phyloP scores from a whole-genome alignment of 257 asterid species.

The Jacaranda copaia region DNA sequence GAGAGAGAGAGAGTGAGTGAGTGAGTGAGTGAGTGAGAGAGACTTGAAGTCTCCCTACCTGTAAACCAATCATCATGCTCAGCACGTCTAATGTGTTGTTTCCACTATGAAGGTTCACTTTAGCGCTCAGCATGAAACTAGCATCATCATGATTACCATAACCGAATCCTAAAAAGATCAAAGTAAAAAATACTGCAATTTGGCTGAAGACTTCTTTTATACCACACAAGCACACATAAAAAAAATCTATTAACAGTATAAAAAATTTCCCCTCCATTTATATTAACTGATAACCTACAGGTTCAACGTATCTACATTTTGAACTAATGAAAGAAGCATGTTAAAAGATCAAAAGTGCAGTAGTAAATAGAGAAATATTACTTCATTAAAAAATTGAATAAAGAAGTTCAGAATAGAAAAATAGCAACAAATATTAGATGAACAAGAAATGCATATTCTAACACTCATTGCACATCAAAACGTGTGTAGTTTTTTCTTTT shows the following conservation, averaged over 20 bases:
- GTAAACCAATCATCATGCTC: conserved; percentile 83
- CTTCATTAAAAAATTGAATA: neutral
- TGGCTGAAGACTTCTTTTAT: neutral
- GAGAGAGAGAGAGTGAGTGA: no score
- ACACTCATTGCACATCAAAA: neutral
- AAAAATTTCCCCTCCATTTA: neutral
- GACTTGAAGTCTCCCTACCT: conserved; percentile 48
- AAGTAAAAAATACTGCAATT: neutral
- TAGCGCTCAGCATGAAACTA: conserved; percentile 53
- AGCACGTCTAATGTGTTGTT: conserved; percentile 64
- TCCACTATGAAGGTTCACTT: conserved; percentile 57
- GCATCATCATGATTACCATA: conserved; percentile 77
- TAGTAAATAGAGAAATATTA: neutral
- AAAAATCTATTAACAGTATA: neutral
- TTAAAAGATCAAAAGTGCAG: neutral
- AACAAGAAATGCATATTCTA: neutral
- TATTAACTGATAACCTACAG: neutral
- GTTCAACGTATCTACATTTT: neutral
- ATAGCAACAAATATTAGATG: neutral
- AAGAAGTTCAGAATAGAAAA: neutral
- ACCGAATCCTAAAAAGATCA: conserved; percentile 56
- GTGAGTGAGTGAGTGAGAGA: neutral
- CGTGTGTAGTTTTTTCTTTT: no score
- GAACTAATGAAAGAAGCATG: neutral
- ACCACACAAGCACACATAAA: neutral